phyloP scores from a whole-genome alignment of 352 stramenopile species.

The Pythium guiyangense region DNA sequence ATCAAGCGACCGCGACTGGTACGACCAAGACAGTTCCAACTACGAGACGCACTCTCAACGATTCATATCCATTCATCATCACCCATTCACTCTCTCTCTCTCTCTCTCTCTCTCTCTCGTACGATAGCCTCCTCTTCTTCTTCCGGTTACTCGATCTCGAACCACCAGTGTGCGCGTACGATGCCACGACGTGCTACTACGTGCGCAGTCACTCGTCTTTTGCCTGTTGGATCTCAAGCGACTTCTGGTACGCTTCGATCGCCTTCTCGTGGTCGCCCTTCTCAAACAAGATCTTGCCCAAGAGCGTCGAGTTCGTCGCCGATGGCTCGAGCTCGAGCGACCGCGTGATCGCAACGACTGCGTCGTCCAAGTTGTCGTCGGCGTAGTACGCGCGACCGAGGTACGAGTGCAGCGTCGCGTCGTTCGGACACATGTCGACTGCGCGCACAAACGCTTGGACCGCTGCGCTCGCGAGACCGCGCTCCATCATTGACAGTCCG shows the following conservation, averaged over 20 bases:
- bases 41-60: too few relatives aligned
- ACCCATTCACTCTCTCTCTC: too few relatives aligned
- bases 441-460: constrained; percentile 82
- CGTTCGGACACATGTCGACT: constrained; percentile 73
- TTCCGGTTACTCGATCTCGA: too few relatives aligned
- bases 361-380: constrained; percentile 79
- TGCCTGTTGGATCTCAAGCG: constrained; percentile 52
- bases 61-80: too few relatives aligned
- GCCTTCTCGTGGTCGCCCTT: constrained; percentile 85
- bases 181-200: too few relatives aligned
- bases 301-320: constrained; percentile 78
- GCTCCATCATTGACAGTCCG: constrained; percentile 79
- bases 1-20: too few relatives aligned
- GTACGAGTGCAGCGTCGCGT: constrained; percentile 71
- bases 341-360: constrained; percentile 50
- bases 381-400: constrained; percentile 81
- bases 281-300: constrained; percentile 86
- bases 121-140: too few relatives aligned
- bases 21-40: too few relatives aligned
- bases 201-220: constrained; percentile 4
- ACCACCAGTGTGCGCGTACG: too few relatives aligned
- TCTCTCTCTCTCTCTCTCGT: too few relatives aligned
- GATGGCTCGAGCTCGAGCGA: constrained; percentile 72
- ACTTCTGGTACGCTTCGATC: constrained; percentile 83
- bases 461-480: constrained; percentile 66